A percentile compares a stretch with the other conserved stretches of the same genome.
These are phyloP conservation scores for Clitopilus passeckerianus DNA, from an alignment of 768 basidiomycete genomes.

Conservation along the genomic window DNA sequence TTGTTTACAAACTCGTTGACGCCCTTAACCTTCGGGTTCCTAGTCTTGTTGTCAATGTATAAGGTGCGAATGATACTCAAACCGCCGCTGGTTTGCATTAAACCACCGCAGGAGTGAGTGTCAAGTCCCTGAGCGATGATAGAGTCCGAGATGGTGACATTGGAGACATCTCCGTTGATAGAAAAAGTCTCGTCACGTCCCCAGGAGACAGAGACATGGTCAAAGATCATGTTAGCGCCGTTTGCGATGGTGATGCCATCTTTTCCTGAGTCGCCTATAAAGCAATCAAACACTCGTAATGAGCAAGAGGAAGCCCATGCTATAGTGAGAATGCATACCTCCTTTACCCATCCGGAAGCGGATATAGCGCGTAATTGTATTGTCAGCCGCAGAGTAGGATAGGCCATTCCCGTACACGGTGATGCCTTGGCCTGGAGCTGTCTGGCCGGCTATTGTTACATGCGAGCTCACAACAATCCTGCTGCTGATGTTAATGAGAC, in stretches of 20 bases:
- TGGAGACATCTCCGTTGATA: slow-evolving; percentile 30
- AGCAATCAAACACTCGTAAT: not conserved
- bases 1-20: slow-evolving; percentile 32
- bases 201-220: slow-evolving; percentile 30
- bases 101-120: slow-evolving; percentile 29
- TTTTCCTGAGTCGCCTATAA: slow-evolving; percentile 25
- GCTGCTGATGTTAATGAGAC: slow-evolving; percentile 23
- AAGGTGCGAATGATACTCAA: slow-evolving; percentile 29
- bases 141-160: slow-evolving; percentile 29
- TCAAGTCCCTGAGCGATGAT: slow-evolving; percentile 31
- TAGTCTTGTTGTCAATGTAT: slow-evolving; percentile 32
- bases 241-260: slow-evolving; percentile 29
- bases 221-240: slow-evolving; percentile 30
- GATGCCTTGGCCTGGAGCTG: slow-evolving; percentile 33
- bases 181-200: slow-evolving; percentile 29
- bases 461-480: slow-evolving; percentile 25
- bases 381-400: slow-evolving; percentile 23
- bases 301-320: not conserved
- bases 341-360: slow-evolving; percentile 24
- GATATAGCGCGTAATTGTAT: slow-evolving; percentile 24
- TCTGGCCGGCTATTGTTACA: slow-evolving; percentile 28
- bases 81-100: slow-evolving; percentile 29
- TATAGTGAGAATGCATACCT: slow-evolving; percentile 9
- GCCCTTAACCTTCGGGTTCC: slow-evolving; percentile 32
- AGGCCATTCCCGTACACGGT: slow-evolving; percentile 29